Percentiles rank a stretch among this genome's conserved stretches.
phyloP scores from a whole-genome alignment of 805 yeast genomes.

The Ogataea henricii region DNA sequence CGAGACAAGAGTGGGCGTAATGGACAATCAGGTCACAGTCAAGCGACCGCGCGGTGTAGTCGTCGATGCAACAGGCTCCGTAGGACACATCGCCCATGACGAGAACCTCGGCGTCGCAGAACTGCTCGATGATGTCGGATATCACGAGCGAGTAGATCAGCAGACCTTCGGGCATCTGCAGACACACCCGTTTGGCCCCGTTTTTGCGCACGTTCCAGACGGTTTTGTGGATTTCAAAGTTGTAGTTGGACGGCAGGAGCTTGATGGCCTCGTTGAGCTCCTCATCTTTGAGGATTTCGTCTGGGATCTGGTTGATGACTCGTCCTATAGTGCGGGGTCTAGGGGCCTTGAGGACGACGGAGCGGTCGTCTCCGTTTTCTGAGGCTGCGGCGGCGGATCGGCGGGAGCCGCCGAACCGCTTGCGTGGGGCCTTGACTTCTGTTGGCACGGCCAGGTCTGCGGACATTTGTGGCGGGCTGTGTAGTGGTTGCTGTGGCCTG shows the following conservation, averaged over 20 bases:
- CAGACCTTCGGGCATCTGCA: conserved; percentile 97
- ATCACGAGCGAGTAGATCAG: conserved; percentile 84
- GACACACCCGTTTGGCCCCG: conserved; percentile 78
- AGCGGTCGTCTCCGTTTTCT: conserved; percentile 1
- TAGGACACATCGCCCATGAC: conserved; percentile 99
- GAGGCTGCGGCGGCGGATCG: not conserved
- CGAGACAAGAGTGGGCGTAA: conserved; percentile 96
- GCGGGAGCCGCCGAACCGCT: conserved; percentile 5
- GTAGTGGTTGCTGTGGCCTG: no score
- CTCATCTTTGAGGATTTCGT: conserved; percentile 74
- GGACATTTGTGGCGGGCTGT: no score
- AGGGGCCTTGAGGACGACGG: conserved; percentile 1
- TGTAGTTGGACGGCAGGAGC: conserved; percentile 85
- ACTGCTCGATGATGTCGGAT: conserved; percentile 91
- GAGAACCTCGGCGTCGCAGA: conserved; percentile 81
- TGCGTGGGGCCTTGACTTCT: conserved; percentile 5
- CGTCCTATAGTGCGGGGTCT: conserved; percentile 6
- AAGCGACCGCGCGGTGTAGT: conserved; percentile 86
- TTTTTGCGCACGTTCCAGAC: conserved; percentile 86
- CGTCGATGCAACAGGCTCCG: conserved; percentile 98
- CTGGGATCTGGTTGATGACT: conserved; percentile 82
- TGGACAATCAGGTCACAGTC: conserved; percentile 95
- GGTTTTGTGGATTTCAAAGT: conserved; percentile 94
- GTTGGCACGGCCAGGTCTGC: not conserved
- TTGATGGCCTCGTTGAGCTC: conserved; percentile 84